Base-by-base conservation (phyloP, 192 early-diverging fungal species). In the Thamnidium elegans region DNA sequence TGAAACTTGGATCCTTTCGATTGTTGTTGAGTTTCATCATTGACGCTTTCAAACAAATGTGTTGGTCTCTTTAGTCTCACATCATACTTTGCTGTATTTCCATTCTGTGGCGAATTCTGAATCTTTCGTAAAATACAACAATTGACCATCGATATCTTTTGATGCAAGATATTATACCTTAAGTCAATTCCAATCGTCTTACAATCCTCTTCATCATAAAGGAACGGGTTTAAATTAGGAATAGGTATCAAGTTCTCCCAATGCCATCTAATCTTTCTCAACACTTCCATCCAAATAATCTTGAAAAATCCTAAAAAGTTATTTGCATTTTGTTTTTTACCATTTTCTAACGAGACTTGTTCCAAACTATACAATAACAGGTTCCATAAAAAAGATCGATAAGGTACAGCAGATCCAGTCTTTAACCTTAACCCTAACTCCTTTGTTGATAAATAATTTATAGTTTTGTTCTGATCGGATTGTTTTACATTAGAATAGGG, bases 101-200 rank as follows among this genome's bases (percentile, higher is more conserved):
- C 51, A 30, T 31, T 53, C 19, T 58, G 31, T 17, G 34, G 17
- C 4, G 34, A 34, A n/a, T 58, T 34, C 17, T 64, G 50, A 19
- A 54, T 61, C 15, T 64, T 71, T 13, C 86, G 81, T 20, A 78
- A 68, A 43, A 87, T 78, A 69, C 91, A 93, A 65, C 88, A 90
- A 70, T 93, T 93, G 53, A 93, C 75, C 90, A 93, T 91, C 39
- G 86, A 81, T 13, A 93, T 71, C 51, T 91, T 92, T 80, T 91
- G 36, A 10, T 39, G 36, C 36, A 39, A 10, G 23, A 90, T 67
- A 55, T 82, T 83, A 63, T 79, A 90, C n/a, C 78, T 74, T 4
- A 92, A 69, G 58, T 90, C 86, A 13, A 90, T 85, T 5, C 78
- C 77, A 31, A 82, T 63, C 17, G 45, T 63, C 31, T 65, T 51